Percentiles rank a stretch among this genome's conserved stretches.
These are phyloP conservation scores for Truncatella angustata DNA, from an alignment of 2,329 filamentous ascomycete genomes.

Conservation along the genomic window DNA sequence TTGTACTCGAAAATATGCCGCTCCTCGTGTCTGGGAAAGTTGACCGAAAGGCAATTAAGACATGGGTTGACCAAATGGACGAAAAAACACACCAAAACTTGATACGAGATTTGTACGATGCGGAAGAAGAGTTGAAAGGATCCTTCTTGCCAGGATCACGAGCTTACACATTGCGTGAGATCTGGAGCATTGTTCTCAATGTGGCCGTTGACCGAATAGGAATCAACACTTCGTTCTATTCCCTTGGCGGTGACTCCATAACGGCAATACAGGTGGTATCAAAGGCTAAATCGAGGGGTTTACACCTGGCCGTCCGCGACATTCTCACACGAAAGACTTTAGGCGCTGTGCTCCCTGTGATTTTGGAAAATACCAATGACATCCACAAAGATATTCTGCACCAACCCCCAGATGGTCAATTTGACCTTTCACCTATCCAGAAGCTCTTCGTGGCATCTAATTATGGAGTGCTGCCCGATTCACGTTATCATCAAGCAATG, in stretches of 20 bases:
- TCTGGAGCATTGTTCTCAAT: not conserved
- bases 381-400: too few species aligned
- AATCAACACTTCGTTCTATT: not conserved
- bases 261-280: not conserved
- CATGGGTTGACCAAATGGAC: not conserved
- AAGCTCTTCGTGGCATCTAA: too few species aligned
- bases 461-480: too few species aligned
- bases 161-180: not conserved
- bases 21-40: not conserved
- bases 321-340: too few species aligned
- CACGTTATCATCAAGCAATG: too few species aligned
- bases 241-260: not conserved
- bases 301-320: too few species aligned
- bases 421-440: too few species aligned
- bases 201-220: not conserved
- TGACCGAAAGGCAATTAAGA: not conserved
- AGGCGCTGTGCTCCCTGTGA: too few species aligned
- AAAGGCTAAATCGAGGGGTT: too few species aligned
- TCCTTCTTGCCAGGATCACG: not conserved
- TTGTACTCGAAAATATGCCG: not conserved
- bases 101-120: not conserved
- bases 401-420: too few species aligned
- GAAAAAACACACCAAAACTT: not conserved
- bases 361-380: too few species aligned
- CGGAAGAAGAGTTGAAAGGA: not conserved